Evolutionary conservation across 257 asterid species (phyloP), one percentile per base, ranked within the genome.

Genomic region (Ajuga chamaepitys): DNA sequence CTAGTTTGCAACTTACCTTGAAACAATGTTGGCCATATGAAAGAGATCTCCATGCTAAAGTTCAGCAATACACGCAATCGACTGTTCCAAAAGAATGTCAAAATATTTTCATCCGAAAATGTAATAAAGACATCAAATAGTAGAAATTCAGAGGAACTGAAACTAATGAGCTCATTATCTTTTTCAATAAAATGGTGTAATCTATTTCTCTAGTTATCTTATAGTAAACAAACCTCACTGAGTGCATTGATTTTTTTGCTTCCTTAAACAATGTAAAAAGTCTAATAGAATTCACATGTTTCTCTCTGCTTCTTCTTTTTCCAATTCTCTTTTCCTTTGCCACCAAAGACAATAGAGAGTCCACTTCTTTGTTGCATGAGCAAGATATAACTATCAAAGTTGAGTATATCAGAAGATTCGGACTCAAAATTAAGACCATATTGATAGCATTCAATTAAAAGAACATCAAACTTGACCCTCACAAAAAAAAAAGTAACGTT

Each of bases 1-100:
- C 8, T 24, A 56, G 38, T 51, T 67, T 45, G 48, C 66, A 70
- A 50, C 77, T 75, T 81, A 83, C 96, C 96, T 89, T 47, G 96
- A 89, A 28, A 89, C 94, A 34, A 89, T 89, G 78, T 89, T 89
- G 83, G 95, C 87, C 2, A 93, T 72, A 76, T 85, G 93, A 73
- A 89, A 86, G 70, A 86, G 82, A 74, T 89, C 96, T 47, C 81
- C 94, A 72, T 89, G 91, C 74, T 86, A 79, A 62, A 86, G 84
- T 72, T 89, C 93, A 70, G 96, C 93, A 81, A 89, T 55, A 89
- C 96, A 76, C 93, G 77, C 57, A 89, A 73, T 38, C 95, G 96
- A 80, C 96, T 89, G 88, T 62, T 67, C 22, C 64, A 75, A 69
- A 67, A 70, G 62, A 70, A 75, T 64, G 38, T 32, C 48, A n/a